Evolutionary conservation across 2,329 filamentous ascomycete species (phyloP).

Genomic region (Aspergillus aculeatus): DNA sequence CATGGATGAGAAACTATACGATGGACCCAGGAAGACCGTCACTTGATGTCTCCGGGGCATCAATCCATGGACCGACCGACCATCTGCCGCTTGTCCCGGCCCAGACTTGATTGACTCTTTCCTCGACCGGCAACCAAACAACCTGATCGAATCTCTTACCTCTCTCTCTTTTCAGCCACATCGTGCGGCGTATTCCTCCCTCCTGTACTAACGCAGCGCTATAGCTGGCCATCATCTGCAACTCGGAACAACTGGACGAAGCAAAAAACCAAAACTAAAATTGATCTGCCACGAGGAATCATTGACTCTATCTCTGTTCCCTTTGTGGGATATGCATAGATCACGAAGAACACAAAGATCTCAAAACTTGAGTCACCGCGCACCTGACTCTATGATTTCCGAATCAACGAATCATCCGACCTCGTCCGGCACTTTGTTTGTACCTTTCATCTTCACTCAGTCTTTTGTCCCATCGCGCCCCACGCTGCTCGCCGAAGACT

Average conservation of each 20-base stretch:
- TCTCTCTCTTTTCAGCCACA: not conserved
- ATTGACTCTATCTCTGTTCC: no score
- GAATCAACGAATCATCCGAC: no score
- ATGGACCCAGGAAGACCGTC: slow-evolving; percentile 8
- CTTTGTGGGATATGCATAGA: no score
- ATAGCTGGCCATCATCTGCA: not conserved
- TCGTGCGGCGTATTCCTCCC: not conserved
- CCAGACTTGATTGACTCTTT: not conserved
- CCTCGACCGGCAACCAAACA: not conserved
- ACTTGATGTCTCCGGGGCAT: not conserved
- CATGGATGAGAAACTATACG: slow-evolving; percentile 26
- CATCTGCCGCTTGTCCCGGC: not conserved
- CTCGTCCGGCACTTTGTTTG: no score
- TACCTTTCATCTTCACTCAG: no score
- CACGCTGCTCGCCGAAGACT: slow-evolving; percentile 23
- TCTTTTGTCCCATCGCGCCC: slow-evolving; percentile 15
- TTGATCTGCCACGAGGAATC: no score
- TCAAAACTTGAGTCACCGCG: no score
- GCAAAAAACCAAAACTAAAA: no score
- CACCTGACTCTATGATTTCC: no score
- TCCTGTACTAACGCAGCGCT: not conserved
- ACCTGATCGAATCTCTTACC: not conserved
- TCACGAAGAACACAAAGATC: no score
- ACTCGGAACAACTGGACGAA: not conserved
- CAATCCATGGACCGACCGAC: not conserved